These are phyloP conservation scores for Flaveria sonorensis DNA, from an alignment of 129 eudicot genomes.

Conservation along the genomic window DNA sequence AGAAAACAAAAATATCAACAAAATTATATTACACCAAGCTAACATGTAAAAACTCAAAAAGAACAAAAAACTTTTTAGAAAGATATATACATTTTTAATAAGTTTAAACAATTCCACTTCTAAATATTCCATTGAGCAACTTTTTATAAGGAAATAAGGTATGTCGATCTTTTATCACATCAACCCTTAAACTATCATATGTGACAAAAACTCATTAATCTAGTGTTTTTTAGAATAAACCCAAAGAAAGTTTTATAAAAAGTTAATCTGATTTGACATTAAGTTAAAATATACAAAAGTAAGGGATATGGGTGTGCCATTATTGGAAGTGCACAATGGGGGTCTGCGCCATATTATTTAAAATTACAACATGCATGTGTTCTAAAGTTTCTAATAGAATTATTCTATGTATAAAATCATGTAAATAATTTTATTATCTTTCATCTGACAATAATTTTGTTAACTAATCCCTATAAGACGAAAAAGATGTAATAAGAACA, in stretches of 20 bases:
- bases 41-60: too few relatives aligned
- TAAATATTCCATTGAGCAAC: background rate
- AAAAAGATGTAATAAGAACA: too few relatives aligned
- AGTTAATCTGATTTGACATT: background rate
- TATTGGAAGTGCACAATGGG: constrained; percentile 14
- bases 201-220: background rate
- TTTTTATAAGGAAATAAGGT: background rate
- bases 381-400: background rate
- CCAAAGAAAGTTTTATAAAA: background rate
- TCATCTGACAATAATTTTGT: too few relatives aligned
- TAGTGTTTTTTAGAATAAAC: background rate
- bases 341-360: constrained; percentile 9
- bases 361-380: constrained; percentile 7
- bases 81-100: too few relatives aligned
- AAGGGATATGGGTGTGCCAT: background rate
- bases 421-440: too few relatives aligned
- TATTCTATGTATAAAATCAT: too few relatives aligned
- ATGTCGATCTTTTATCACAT: constrained; percentile 1
- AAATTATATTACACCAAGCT: too few relatives aligned
- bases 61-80: too few relatives aligned
- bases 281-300: background rate
- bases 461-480: too few relatives aligned
- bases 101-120: background rate
- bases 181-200: background rate
- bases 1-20: too few relatives aligned